These are phyloP conservation scores for Zygosaccharomyces pseudobailii DNA, from an alignment of 1,139 yeast genomes.

Conservation along the genomic window DNA sequence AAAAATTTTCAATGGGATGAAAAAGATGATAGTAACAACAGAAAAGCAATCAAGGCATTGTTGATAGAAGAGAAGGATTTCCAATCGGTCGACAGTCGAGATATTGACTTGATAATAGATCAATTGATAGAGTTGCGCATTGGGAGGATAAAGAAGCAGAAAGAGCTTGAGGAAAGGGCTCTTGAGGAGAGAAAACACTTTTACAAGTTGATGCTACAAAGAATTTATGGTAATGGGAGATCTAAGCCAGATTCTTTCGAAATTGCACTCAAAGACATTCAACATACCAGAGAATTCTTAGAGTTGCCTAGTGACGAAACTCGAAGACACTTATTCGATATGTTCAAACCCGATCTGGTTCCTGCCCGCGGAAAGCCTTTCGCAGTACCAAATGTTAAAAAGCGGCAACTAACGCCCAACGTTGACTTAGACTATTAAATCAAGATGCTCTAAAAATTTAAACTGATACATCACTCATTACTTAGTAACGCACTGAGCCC, in stretches of 20 bases:
- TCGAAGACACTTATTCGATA: constrained; percentile 16
- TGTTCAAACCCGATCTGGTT: constrained; percentile 16
- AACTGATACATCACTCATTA: constrained; percentile 18
- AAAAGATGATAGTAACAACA: constrained; percentile 13
- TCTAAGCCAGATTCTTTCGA: constrained; percentile 38
- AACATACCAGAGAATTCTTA: constrained; percentile 34
- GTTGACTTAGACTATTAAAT: constrained; percentile 21
- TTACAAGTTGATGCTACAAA: constrained; percentile 36
- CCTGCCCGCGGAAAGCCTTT: constrained; percentile 17
- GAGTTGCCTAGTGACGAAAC: constrained; percentile 36
- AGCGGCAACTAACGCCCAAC: constrained; percentile 18
- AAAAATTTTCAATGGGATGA: constrained; percentile 21
- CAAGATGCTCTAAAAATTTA: constrained; percentile 4
- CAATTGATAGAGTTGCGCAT: constrained; percentile 29
- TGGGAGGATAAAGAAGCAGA: constrained; percentile 33
- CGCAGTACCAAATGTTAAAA: constrained; percentile 14
- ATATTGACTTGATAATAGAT: constrained; percentile 30
- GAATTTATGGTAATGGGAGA: constrained; percentile 32
- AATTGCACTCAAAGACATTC: constrained; percentile 33
- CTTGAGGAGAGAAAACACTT: constrained; percentile 37
- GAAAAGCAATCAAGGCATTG: constrained; percentile 11
- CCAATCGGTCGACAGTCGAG: constrained; percentile 25
- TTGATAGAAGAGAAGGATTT: constrained; percentile 23
- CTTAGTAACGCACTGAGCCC: constrained; percentile 29
- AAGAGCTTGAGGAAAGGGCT: constrained; percentile 34